Base-by-base conservation (phyloP, 352 stramenopile species). In the Paralagenidium karlingii region DNA sequence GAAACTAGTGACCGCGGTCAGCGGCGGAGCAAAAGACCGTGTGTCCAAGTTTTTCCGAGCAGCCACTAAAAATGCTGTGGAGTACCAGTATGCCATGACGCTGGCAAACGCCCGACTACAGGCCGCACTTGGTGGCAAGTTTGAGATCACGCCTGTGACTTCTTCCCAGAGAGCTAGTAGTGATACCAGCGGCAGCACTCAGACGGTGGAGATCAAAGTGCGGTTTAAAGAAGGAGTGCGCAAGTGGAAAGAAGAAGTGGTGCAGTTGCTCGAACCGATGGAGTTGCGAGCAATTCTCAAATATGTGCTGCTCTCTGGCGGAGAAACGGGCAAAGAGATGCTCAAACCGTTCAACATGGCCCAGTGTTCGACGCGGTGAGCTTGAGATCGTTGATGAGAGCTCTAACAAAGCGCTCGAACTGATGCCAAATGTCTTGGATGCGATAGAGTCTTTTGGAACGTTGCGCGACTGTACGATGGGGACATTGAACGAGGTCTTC, bases 271-370 rank as follows among this genome's bases (percentile, higher is more conserved):
- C 12, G 68, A 84, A 45, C 58, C 53, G 3, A 40, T 73, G 7
- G 76, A 87, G 41, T 43, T 93, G 19, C 66, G 69, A 18, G 73
- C 76, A 0, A 64, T 73, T 40, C 42, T 93, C 47, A 86, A 93
- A 44, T 90, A 90, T 48, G 73, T 90, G 15, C 52, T 90, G 34
- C 47, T 90, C 22, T 85, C 71, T 21, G 68, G 70, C 7, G 76
- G 74, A 8, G 79, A 89, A 39, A 84, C 73, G 20, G 76, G 75
- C 1, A 60, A 58, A 15, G 79, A 93, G 42, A 90, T 90, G 79
- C 69, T 93, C 40, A 93, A 93, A 56, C 76, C 76, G 7, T 93
- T 93, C 43, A 93, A 93, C 47, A 93, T 93, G 79, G 79, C 79
- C 1, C 76, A 93, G 43, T 58, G 62, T 4, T 93, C 79, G 2